phyloP scores from a whole-genome alignment of 345 rosid species.

The Trapa bicornis region DNA sequence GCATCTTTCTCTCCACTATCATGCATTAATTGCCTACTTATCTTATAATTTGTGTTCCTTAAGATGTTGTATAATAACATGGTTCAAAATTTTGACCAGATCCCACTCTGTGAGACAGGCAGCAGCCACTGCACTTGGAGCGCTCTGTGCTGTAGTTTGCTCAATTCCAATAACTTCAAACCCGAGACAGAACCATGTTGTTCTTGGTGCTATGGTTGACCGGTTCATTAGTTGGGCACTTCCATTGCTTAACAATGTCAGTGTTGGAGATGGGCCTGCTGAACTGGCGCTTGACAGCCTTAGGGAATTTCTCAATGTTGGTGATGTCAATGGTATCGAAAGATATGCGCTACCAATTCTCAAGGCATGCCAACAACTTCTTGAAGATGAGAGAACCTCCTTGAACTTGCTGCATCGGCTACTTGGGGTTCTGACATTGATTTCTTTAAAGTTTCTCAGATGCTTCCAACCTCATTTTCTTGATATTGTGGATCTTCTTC shows the following conservation, averaged over 20 bases:
- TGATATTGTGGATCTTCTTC: constrained; percentile 80
- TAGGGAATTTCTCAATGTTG: constrained; percentile 63
- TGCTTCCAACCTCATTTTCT: constrained; percentile 85
- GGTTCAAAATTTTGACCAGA: constrained; percentile 25
- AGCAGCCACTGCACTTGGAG: constrained; percentile 58
- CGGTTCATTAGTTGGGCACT: constrained; percentile 73
- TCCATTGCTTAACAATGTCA: constrained; percentile 58
- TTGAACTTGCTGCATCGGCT: constrained; percentile 51
- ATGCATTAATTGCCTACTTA: not conserved
- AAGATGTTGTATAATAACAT: constrained; percentile 1
- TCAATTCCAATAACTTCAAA: constrained; percentile 57
- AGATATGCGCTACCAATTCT: constrained; percentile 69
- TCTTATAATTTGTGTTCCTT: not conserved
- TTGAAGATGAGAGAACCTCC: constrained; percentile 93
- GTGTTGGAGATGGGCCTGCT: constrained; percentile 57
- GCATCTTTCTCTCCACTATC: not conserved
- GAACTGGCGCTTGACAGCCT: constrained; percentile 62
- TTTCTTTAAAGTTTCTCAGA: constrained; percentile 58
- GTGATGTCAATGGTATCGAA: constrained; percentile 63
- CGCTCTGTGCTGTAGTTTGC: constrained; percentile 63
- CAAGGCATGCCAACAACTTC: constrained; percentile 69
- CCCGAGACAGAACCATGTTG: constrained; percentile 67
- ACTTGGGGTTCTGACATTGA: constrained; percentile 52
- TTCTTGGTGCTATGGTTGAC: constrained; percentile 67
- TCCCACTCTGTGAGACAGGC: constrained; percentile 61